Conservation (phyloP, 2,329 filamentous ascomycete genomes). For the Hypoxylon sp. region DNA sequence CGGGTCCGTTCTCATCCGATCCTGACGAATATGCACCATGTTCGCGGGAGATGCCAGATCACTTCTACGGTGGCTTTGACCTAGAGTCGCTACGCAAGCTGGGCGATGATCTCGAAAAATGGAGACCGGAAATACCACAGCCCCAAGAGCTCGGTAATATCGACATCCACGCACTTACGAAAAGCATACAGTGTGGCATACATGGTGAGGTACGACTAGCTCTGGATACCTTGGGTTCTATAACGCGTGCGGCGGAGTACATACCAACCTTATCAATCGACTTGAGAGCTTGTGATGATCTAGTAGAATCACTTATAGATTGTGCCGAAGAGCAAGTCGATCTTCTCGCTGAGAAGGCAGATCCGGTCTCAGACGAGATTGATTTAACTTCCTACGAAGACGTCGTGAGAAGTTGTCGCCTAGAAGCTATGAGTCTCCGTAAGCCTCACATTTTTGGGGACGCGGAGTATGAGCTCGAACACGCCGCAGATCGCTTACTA, state of each 20-base stretch:
- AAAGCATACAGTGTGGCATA: slow-evolving; percentile 91
- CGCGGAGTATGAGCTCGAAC: slow-evolving; percentile 83
- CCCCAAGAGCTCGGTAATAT: slow-evolving; percentile 87
- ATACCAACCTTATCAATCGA: slow-evolving; percentile 75
- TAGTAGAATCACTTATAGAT: slow-evolving; percentile 89
- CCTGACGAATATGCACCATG: slow-evolving; percentile 70
- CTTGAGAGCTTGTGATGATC: slow-evolving; percentile 84
- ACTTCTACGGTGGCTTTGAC: slow-evolving; percentile 80
- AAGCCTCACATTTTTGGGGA: slow-evolving; percentile 82
- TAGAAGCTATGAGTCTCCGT: slow-evolving; percentile 79
- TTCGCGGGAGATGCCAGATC: slow-evolving; percentile 63
- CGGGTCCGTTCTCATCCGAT: slow-evolving; percentile 59
- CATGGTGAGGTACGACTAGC: slow-evolving; percentile 91
- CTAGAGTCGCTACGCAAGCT: slow-evolving; percentile 74
- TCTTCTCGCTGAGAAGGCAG: slow-evolving; percentile 84
- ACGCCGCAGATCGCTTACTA: slow-evolving; percentile 87
- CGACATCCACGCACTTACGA: slow-evolving; percentile 89
- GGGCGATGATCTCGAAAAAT: slow-evolving; percentile 75
- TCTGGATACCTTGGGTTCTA: slow-evolving; percentile 82
- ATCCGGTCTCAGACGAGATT: slow-evolving; percentile 89
- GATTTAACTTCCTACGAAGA: slow-evolving; percentile 90
- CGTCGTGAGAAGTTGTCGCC: slow-evolving; percentile 81
- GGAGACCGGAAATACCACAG: slow-evolving; percentile 81
- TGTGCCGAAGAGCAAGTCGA: slow-evolving; percentile 93
- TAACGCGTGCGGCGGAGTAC: slow-evolving; percentile 73